Evolutionary conservation across 148 eudicot genomes (phyloP).

Genomic region (Silene conica): DNA sequence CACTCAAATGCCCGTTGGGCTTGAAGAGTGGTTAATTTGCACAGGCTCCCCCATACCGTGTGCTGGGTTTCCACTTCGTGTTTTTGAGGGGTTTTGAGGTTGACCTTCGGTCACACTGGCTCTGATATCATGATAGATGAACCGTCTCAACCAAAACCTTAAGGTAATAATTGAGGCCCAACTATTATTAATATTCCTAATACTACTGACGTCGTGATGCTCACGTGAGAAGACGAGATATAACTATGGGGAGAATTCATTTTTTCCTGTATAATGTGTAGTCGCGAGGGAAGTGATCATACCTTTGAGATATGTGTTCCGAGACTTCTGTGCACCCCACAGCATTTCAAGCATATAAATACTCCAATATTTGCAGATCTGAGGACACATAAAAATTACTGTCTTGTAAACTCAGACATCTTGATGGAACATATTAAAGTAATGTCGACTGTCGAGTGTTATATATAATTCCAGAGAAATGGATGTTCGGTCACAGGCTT

Average conservation of each 20-base stretch:
- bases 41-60: too few species aligned
- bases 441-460: not conserved
- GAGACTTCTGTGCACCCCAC: slow-evolving; percentile 89
- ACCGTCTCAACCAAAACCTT: too few species aligned
- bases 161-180: too few species aligned
- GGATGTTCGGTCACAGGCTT: not conserved
- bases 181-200: too few species aligned
- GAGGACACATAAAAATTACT: slow-evolving; percentile 17
- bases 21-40: too few species aligned
- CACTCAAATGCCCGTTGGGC: too few species aligned
- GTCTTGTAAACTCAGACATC: not conserved
- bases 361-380: slow-evolving; percentile 97
- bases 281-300: slow-evolving; percentile 4
- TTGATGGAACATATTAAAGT: not conserved
- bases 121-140: too few species aligned
- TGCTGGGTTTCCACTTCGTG: too few species aligned
- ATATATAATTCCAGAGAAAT: not conserved
- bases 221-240: not conserved
- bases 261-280: not conserved
- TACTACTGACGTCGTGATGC: not conserved
- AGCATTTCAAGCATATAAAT: slow-evolving; percentile 89
- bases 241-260: not conserved
- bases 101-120: too few species aligned
- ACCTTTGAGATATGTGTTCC: slow-evolving; percentile 93
- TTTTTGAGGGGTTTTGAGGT: too few species aligned